Percentiles rank a stretch among this genome's conserved stretches.
Evolutionary conservation across 129 eudicot genomes (phyloP).

Genomic region (Ambrosia trifida): DNA sequence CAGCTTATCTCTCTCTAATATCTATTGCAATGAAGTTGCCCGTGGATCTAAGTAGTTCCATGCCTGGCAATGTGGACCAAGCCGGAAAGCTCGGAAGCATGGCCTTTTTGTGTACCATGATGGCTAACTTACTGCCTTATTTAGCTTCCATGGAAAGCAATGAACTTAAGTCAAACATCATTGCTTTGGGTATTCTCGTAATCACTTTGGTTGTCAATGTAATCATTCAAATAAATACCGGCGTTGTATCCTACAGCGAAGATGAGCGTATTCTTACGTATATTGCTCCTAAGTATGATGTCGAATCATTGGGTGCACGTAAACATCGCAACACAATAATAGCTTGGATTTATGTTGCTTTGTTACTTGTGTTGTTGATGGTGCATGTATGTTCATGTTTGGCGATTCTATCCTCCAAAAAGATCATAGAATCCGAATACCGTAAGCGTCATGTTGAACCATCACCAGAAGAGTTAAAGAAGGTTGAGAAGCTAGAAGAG

Average conservation of each 20-base stretch:
- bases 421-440: conserved; percentile 6
- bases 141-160: neutral
- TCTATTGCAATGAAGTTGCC: neutral
- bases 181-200: neutral
- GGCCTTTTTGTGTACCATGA: conserved; percentile 6
- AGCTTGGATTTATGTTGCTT: neutral
- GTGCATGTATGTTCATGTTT: conserved; percentile 4
- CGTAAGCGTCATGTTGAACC: neutral
- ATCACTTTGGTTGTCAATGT: conserved; percentile 6
- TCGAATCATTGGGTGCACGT: neutral
- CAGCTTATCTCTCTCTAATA: neutral
- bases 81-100: conserved; percentile 4
- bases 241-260: neutral
- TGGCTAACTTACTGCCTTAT: conserved; percentile 1
- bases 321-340: neutral
- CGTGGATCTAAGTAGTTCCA: neutral
- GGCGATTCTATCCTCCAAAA: conserved; percentile 6
- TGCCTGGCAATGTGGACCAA: conserved; percentile 5
- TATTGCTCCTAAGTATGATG: neutral
- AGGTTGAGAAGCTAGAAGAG: neutral
- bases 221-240: neutral
- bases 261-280: neutral
- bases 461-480: neutral
- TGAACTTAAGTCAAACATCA: neutral
- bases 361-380: neutral